Conservation (phyloP, 371 early-diverging fungal genomes). For the Thermomucor indicae-seudaticae region DNA sequence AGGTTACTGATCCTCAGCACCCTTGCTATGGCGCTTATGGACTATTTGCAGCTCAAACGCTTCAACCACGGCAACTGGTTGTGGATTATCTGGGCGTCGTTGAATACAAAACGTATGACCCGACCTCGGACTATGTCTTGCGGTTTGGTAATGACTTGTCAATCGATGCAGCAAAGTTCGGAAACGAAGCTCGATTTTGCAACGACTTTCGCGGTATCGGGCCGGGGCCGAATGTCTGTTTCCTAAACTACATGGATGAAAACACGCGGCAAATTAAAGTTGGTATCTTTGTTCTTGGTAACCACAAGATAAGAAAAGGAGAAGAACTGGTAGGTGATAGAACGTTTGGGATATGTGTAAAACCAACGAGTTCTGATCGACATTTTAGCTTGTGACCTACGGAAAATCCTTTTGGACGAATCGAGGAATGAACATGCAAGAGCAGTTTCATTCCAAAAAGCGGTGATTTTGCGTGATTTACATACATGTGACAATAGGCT, state of each 20-base stretch:
- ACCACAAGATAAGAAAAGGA: slow-evolving; percentile 44
- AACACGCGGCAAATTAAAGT: slow-evolving; percentile 39
- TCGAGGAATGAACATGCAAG: slow-evolving; percentile 46
- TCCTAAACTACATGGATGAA: slow-evolving; percentile 47
- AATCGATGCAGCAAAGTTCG: slow-evolving; percentile 45
- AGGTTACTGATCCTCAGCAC: slow-evolving; percentile 36
- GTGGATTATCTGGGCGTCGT: slow-evolving; percentile 49
- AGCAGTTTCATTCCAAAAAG: slow-evolving; percentile 34
- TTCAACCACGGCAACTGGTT: slow-evolving; percentile 41
- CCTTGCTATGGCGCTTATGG: slow-evolving; percentile 52
- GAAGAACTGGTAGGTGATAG: slow-evolving; percentile 40
- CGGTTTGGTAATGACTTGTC: slow-evolving; percentile 36
- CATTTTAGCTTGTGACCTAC: slow-evolving; percentile 38
- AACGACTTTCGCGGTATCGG: slow-evolving; percentile 52
- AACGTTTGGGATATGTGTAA: not conserved
- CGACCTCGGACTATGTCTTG: slow-evolving; percentile 45
- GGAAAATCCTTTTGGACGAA: slow-evolving; percentile 51
- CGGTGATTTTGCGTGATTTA: too few relatives aligned
- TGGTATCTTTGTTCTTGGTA: slow-evolving; percentile 45
- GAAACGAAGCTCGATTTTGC: slow-evolving; percentile 51
- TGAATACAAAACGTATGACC: slow-evolving; percentile 35
- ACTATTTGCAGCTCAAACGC: slow-evolving; percentile 40
- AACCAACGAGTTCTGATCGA: not conserved
- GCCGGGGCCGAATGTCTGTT: slow-evolving; percentile 47
- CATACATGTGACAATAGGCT: too few relatives aligned